Conservation (phyloP, 2,329 filamentous ascomycete genomes). For the Colletotrichum salicis region DNA sequence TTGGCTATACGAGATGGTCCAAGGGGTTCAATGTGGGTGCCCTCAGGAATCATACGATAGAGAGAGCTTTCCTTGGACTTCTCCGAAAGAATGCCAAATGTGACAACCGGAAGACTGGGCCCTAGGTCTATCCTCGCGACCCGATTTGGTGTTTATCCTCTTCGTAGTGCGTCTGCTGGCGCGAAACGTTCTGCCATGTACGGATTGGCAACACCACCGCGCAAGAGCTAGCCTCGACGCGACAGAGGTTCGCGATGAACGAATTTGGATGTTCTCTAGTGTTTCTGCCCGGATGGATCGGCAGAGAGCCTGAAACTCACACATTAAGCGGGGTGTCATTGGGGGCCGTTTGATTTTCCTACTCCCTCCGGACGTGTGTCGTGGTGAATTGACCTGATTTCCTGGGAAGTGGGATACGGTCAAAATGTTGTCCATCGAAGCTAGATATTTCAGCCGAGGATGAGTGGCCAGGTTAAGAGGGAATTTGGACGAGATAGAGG, state of each 20-base stretch:
- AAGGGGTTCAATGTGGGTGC: not conserved
- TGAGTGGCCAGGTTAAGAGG: not conserved
- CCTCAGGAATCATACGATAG: not conserved
- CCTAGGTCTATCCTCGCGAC: not conserved
- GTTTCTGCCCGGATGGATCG: conserved; percentile 25
- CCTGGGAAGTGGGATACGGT: not conserved
- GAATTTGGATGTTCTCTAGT: not conserved
- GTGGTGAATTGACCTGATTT: not conserved
- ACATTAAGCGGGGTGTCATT: not conserved
- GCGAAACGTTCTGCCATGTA: not conserved
- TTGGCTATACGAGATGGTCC: conserved; percentile 13
- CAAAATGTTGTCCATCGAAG: too few species aligned
- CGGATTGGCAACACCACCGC: not conserved
- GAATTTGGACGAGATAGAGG: conserved; percentile 5
- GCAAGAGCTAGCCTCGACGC: conserved; percentile 4
- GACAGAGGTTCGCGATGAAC: conserved; percentile 7
- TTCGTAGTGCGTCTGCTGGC: not conserved
- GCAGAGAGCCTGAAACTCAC: conserved; percentile 13
- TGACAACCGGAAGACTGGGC: not conserved
- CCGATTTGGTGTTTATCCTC: not conserved
- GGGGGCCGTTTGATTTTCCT: not conserved
- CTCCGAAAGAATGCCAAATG: not conserved
- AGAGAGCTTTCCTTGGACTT: not conserved
- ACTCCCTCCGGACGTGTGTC: not conserved
- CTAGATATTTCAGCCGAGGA: not conserved